A percentile compares a stretch with the other conserved stretches of the same genome.
These are phyloP conservation scores for Sonneratia alba DNA, from an alignment of 345 rosid genomes.

Conservation along the genomic window DNA sequence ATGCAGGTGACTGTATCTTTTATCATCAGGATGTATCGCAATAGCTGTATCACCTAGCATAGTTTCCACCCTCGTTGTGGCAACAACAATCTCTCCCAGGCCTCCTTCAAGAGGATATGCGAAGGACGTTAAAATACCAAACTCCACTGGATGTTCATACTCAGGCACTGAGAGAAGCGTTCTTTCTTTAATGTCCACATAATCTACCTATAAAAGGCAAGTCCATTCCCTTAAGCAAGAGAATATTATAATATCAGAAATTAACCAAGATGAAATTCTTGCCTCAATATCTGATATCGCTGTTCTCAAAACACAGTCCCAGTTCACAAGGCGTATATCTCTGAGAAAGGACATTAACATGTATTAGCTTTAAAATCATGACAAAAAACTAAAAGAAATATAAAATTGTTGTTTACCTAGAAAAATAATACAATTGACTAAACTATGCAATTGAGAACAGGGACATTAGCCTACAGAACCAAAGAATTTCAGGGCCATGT, in stretches of 20 bases:
- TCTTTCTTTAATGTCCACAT: slow-evolving; percentile 63
- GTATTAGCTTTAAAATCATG: neutral
- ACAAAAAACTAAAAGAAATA: slow-evolving; percentile 2
- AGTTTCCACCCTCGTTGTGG: slow-evolving; percentile 95
- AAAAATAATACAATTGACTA: neutral
- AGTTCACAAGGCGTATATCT: slow-evolving; percentile 73
- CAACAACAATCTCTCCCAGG: slow-evolving; percentile 83
- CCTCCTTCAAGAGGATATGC: slow-evolving; percentile 80
- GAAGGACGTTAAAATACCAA: slow-evolving; percentile 85
- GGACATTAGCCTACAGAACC: neutral
- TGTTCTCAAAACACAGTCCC: slow-evolving; percentile 80
- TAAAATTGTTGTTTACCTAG: neutral
- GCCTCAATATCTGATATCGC: slow-evolving; percentile 94
- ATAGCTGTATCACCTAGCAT: slow-evolving; percentile 98
- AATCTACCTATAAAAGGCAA: slow-evolving; percentile 55
- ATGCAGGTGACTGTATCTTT: slow-evolving; percentile 73
- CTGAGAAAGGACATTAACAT: slow-evolving; percentile 25
- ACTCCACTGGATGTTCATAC: slow-evolving; percentile 75
- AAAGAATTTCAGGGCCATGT: neutral
- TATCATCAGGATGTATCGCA: slow-evolving; percentile 87
- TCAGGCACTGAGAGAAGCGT: slow-evolving; percentile 65
- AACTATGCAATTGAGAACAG: neutral
- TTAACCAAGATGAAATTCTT: slow-evolving; percentile 3
- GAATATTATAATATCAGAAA: neutral
- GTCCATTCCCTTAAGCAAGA: slow-evolving; percentile 7